These are phyloP conservation scores for Apophysomyces trapeziformis DNA, from an alignment of 371 early-diverging fungal genomes.

Conservation along the genomic window DNA sequence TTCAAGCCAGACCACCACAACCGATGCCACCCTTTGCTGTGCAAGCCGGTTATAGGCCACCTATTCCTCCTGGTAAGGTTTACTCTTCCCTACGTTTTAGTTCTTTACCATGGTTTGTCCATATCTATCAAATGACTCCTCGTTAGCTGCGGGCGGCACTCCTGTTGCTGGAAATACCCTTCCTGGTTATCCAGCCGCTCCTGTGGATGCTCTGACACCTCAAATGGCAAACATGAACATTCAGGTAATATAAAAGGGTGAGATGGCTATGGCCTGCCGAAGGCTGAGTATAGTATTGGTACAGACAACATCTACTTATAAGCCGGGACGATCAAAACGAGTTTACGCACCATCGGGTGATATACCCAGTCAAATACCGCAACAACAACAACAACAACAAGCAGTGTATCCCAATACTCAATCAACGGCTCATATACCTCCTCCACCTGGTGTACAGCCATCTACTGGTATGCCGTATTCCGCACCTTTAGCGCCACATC, in stretches of 20 bases:
- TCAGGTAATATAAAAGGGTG: constrained; percentile 1
- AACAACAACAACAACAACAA: constrained; percentile 8
- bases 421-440: background rate
- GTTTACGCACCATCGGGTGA: constrained; percentile 36
- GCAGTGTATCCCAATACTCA: background rate
- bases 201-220: constrained; percentile 15
- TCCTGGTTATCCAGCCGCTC: background rate
- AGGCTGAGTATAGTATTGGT: background rate
- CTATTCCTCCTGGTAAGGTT: background rate
- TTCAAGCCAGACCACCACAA: background rate
- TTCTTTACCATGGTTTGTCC: too few relatives aligned
- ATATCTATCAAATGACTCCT: too few relatives aligned
- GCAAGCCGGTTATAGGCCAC: background rate
- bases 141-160: background rate
- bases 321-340: constrained; percentile 30
- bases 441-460: background rate
- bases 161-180: background rate
- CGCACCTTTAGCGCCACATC: constrained; percentile 18
- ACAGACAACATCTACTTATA: constrained; percentile 5
- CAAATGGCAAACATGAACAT: constrained; percentile 18
- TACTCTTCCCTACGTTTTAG: background rate
- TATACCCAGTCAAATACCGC: background rate
- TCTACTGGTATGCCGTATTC: background rate
- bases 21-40: background rate
- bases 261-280: too few relatives aligned